These are phyloP conservation scores for Pythium sukuiense DNA, from an alignment of 352 stramenopile species.

Conservation along the genomic window DNA sequence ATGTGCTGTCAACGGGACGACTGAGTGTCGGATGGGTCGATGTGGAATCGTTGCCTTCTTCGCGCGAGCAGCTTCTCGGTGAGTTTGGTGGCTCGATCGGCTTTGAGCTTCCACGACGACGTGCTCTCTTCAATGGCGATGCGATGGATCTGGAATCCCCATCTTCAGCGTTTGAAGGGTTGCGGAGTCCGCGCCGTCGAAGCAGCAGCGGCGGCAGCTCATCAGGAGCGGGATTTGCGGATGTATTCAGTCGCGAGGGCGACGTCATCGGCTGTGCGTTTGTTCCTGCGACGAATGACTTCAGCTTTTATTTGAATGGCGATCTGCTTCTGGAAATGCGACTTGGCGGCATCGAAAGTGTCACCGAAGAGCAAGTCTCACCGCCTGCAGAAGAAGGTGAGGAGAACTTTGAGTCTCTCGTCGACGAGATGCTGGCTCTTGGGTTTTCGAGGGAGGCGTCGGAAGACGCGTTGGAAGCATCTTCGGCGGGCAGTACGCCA, in stretches of 20 bases:
- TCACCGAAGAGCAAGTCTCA: background rate
- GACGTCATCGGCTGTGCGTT: slow-evolving; percentile 63
- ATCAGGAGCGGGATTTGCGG: slow-evolving; percentile 29
- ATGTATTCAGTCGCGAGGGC: slow-evolving; percentile 49
- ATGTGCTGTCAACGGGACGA: slow-evolving; percentile 49
- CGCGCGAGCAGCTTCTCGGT: slow-evolving; percentile 38
- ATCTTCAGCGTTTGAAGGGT: slow-evolving; percentile 9
- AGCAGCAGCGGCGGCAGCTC: slow-evolving; percentile 29
- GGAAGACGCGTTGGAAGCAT: slow-evolving; percentile 36
- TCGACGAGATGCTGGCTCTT: slow-evolving; percentile 54
- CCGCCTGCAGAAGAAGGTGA: background rate
- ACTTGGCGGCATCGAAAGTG: background rate
- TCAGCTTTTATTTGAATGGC: slow-evolving; percentile 71
- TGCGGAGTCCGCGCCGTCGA: slow-evolving; percentile 36
- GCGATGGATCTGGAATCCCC: slow-evolving; percentile 17
- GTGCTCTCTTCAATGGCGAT: slow-evolving; percentile 35
- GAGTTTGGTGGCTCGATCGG: slow-evolving; percentile 40
- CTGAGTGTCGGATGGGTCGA: slow-evolving; percentile 49
- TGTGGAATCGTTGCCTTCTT: background rate
- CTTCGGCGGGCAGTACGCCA: slow-evolving; percentile 23
- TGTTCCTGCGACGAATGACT: slow-evolving; percentile 26
- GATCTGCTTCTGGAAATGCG: slow-evolving; percentile 28
- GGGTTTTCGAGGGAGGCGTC: slow-evolving; percentile 44
- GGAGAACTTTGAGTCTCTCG: slow-evolving; percentile 42
- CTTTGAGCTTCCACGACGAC: slow-evolving; percentile 42